Conservation (phyloP, 129 eudicot species). For the Mikania micrantha region DNA sequence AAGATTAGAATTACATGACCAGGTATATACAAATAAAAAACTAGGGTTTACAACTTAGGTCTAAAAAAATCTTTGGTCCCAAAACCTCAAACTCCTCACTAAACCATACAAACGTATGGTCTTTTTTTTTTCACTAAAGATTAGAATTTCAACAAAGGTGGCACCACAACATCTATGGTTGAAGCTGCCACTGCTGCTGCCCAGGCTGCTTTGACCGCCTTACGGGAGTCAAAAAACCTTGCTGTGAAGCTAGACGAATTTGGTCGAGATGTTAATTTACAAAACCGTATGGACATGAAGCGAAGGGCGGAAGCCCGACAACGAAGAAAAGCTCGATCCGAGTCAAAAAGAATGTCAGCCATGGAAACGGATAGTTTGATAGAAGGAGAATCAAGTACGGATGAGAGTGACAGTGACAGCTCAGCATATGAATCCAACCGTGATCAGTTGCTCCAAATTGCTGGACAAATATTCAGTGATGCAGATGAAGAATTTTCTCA, state of each 20-base stretch:
- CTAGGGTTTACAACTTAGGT: too few relatives aligned
- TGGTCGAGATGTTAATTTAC: constrained; percentile 73
- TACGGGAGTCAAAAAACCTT: constrained; percentile 44
- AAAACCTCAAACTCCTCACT: too few relatives aligned
- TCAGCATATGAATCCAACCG: constrained; percentile 80
- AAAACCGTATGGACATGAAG: constrained; percentile 72
- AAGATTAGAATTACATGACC: too few relatives aligned
- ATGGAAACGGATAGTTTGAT: constrained; percentile 39
- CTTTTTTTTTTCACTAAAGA: too few relatives aligned
- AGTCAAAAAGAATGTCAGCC: constrained; percentile 47
- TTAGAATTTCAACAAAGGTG: constrained; percentile 37
- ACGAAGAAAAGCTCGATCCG: constrained; percentile 54
- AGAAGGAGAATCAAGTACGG: constrained; percentile 97
- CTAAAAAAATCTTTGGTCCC: too few relatives aligned
- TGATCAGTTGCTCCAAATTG: constrained; percentile 61
- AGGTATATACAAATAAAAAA: too few relatives aligned
- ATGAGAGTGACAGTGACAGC: constrained; percentile 86
- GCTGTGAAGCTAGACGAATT: constrained; percentile 81
- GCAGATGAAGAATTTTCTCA: constrained; percentile 80
- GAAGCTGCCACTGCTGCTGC: constrained; percentile 68
- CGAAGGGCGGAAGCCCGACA: constrained; percentile 67
- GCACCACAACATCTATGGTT: constrained; percentile 38
- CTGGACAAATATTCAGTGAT: constrained; percentile 82
- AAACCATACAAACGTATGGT: too few relatives aligned
- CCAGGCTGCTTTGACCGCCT: constrained; percentile 54